Conservation (phyloP, 2,329 filamentous ascomycete species). For the Monilinia laxa region DNA sequence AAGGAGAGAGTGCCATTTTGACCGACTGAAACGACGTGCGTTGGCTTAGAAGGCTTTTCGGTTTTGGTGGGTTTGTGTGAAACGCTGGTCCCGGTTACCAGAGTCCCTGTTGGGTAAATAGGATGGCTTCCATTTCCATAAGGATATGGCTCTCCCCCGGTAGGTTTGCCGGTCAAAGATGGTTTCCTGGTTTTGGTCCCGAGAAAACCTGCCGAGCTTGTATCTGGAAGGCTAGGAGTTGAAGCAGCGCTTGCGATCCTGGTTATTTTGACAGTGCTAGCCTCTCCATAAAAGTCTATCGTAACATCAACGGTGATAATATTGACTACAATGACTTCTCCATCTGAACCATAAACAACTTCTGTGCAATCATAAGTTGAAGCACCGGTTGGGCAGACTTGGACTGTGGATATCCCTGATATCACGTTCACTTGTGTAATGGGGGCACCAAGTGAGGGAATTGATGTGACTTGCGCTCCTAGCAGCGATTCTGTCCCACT, state of each 20-base stretch:
- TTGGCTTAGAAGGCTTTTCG: conserved; percentile 9
- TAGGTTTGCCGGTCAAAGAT: conserved; percentile 5
- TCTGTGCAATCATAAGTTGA: conserved; percentile 20
- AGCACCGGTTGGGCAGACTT: conserved; percentile 22
- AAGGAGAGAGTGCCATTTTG: conserved; percentile 23
- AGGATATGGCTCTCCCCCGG: background rate
- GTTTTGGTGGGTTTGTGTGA: conserved; percentile 15
- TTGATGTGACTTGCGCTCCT: conserved; percentile 10
- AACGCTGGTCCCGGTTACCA: background rate
- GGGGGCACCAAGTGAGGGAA: background rate
- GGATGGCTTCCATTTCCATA: conserved; percentile 14
- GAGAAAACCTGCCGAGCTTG: conserved; percentile 3
- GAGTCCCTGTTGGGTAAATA: background rate
- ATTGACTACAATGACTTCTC: conserved; percentile 17
- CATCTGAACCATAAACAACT: conserved; percentile 16
- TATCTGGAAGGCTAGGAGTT: conserved; percentile 17
- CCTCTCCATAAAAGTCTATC: conserved; percentile 11
- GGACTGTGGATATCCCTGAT: conserved; percentile 19
- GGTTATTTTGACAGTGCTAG: conserved; percentile 19
- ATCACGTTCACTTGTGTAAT: conserved; percentile 22
- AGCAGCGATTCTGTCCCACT: conserved; percentile 12
- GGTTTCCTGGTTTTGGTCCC: background rate
- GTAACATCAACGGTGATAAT: conserved; percentile 23
- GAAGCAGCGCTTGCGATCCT: conserved; percentile 17
- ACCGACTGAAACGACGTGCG: conserved; percentile 24